phyloP scores from a whole-genome alignment of 805 yeast genomes.

The Candida rishiriensis region DNA sequence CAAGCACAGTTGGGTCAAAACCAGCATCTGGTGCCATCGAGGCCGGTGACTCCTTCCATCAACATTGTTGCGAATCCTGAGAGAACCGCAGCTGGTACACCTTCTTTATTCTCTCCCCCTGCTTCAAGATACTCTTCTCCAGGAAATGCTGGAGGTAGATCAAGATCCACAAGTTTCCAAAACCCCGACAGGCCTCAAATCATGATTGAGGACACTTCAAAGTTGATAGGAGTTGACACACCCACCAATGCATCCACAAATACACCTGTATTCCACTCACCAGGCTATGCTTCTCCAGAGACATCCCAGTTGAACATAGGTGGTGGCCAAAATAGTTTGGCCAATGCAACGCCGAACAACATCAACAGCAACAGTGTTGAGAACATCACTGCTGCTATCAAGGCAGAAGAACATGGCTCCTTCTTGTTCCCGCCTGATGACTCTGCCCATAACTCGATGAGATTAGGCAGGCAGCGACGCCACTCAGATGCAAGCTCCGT shows the following conservation, averaged over 20 bases:
- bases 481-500: constrained; percentile 19
- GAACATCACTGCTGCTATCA: constrained; percentile 1
- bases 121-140: constrained; percentile 35
- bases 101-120: constrained; percentile 53
- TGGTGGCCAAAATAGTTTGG: no score
- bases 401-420: constrained; percentile 31
- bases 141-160: constrained; percentile 13
- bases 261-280: not conserved
- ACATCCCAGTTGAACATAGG: no score
- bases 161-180: constrained; percentile 27
- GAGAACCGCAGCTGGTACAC: constrained; percentile 42
- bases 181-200: constrained; percentile 15
- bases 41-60: constrained; percentile 13
- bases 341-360: not conserved
- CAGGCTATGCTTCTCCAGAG: not conserved
- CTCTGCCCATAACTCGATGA: constrained; percentile 26
- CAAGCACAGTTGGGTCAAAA: constrained; percentile 1
- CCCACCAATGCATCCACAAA: not conserved
- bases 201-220: constrained; percentile 22
- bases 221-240: not conserved
- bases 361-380: not conserved
- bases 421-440: constrained; percentile 28
- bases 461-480: constrained; percentile 37
- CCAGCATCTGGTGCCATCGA: not conserved
- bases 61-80: constrained; percentile 34